Conservation (phyloP, 257 asterid genomes). For the Voacanga thouarsii region DNA sequence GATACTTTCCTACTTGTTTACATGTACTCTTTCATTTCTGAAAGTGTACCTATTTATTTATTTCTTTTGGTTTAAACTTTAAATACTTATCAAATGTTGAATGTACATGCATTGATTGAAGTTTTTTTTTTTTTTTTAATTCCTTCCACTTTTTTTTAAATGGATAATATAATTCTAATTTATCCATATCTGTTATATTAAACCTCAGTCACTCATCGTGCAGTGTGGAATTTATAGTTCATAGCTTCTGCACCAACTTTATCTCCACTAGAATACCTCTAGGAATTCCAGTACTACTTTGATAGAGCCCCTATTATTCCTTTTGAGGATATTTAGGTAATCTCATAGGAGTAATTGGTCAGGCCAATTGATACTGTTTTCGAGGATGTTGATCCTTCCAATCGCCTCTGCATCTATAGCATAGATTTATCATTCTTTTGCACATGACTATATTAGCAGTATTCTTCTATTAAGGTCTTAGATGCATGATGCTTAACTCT, state of each 20-base stretch:
- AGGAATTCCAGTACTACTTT: constrained; percentile 94
- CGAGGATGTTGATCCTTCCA: constrained; percentile 89
- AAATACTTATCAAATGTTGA: neutral
- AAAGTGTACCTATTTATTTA: neutral
- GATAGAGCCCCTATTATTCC: constrained; percentile 90
- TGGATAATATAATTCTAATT: neutral
- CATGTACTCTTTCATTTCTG: neutral
- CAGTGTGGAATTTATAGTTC: constrained; percentile 50
- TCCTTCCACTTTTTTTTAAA: neutral
- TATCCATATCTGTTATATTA: constrained; percentile 5
- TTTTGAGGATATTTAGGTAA: constrained; percentile 66
- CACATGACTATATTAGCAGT: neutral
- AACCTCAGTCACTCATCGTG: constrained; percentile 17
- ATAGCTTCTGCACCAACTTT: constrained; percentile 95
- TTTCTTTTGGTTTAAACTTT: neutral
- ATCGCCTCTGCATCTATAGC: constrained; percentile 99
- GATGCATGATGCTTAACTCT: neutral
- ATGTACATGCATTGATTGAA: neutral
- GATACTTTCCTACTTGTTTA: neutral
- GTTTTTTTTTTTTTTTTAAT: neutral
- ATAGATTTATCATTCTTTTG: constrained; percentile 49
- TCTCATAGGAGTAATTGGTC: constrained; percentile 75
- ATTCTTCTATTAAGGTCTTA: constrained; percentile 12
- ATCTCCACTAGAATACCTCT: constrained; percentile 87
- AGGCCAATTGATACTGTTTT: constrained; percentile 69